Evolutionary conservation across 768 basidiomycete genomes (phyloP), one percentile per base, ranked within the genome.

Genomic region (Lyophyllum semitale): DNA sequence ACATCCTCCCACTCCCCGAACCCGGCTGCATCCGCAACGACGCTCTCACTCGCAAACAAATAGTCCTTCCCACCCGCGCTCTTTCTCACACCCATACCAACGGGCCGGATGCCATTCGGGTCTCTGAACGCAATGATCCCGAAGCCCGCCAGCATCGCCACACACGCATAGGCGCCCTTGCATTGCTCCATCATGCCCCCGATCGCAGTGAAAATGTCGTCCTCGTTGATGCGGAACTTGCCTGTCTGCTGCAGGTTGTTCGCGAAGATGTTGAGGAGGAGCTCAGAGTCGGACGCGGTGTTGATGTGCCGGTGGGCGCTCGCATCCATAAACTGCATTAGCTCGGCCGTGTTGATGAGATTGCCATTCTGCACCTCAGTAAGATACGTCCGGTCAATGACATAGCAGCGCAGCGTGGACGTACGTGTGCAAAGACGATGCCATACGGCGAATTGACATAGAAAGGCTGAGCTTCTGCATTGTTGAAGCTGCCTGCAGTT

Each of bases 361-460:
- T 99, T 99, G 37, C 97, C 97, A 73, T 99, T 99, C 95, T 99
- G 65, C 48, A 15, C 30, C 27, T 43, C 50, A 18, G 51, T 26
- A 33, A 46, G 45, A 43, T 26, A 35, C 30, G 43, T 40, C 12
- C 11, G 26, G 50, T 45, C 22, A 30, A 40, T 20, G 33, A n/a
- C 8, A 15, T 18, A 18, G 26, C 32, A 12, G 26, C 8, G 3
- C 23, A 7, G 23, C 15, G 42, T 41, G 13, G 25, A 77, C 88
- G 59, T 70, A 95, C 96, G 79, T 99, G 96, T 18, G 93, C 97
- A 68, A 99, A 90, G 58, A 95, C 93, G 66, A 99, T 96, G 48
- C 97, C 97, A 70, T 98, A 99, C 3, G 97, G 97, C n/a, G 95
- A 96, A 76, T 99, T 99, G 64, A 99, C 97, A 69, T 99, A 99